A percentile compares a stretch with the other conserved stretches of the same genome.
Evolutionary conservation across 1,139 yeast species (phyloP).

Genomic region (Taphrina wiesneri): DNA sequence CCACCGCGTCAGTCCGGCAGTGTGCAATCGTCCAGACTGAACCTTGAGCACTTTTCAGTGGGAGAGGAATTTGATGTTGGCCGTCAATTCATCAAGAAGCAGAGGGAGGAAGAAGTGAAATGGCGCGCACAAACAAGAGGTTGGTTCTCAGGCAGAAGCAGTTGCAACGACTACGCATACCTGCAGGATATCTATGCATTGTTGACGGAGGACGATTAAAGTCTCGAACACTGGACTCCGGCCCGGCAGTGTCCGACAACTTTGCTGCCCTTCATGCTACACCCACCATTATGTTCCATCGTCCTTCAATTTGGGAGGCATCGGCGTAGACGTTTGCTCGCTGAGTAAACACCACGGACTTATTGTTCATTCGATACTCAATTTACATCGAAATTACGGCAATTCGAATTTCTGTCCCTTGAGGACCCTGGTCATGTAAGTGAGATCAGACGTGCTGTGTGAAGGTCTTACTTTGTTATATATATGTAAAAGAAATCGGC

Average conservation of each 20-base stretch:
- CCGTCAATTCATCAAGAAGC: slow-evolving; percentile 50
- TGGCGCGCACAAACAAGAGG: slow-evolving; percentile 54
- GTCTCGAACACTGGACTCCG: background rate
- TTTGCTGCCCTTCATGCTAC: background rate
- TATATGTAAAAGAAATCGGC: slow-evolving; percentile 94
- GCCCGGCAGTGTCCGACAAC: background rate
- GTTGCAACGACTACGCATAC: slow-evolving; percentile 33
- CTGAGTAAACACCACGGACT: too few species aligned
- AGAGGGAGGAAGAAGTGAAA: slow-evolving; percentile 56
- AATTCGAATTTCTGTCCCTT: slow-evolving; percentile 78
- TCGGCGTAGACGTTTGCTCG: too few species aligned
- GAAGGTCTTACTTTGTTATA: slow-evolving; percentile 55
- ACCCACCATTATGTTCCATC: too few species aligned
- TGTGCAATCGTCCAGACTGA: background rate
- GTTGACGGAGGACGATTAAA: slow-evolving; percentile 4
- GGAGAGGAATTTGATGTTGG: slow-evolving; percentile 53
- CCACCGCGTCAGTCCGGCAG: background rate
- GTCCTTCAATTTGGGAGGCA: too few species aligned
- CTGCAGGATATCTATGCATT: slow-evolving; percentile 28
- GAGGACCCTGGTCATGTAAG: slow-evolving; percentile 53
- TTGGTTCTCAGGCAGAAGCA: slow-evolving; percentile 54
- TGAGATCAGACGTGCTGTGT: background rate
- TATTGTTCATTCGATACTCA: background rate
- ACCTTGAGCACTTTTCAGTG: slow-evolving; percentile 39
- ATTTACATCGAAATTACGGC: slow-evolving; percentile 48